Evolutionary conservation across 768 basidiomycete genomes (phyloP).

Genomic region (Clavulina sp.): DNA sequence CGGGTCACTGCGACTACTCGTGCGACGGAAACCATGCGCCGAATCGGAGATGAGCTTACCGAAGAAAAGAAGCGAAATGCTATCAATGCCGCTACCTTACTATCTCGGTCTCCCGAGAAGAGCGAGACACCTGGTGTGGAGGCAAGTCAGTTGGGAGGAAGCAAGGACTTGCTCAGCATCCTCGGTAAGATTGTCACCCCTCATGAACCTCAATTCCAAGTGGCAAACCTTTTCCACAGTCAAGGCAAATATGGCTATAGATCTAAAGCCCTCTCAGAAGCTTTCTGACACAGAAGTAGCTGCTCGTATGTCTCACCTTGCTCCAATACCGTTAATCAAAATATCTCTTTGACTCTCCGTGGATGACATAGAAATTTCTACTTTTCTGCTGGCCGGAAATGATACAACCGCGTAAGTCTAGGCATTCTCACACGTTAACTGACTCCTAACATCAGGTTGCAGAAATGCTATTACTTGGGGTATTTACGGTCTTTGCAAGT

Average conservation of each 20-base stretch:
- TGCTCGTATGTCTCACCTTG: slow-evolving; percentile 26
- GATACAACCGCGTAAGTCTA: slow-evolving; percentile 31
- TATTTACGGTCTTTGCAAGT: slow-evolving; percentile 17
- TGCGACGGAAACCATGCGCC: no score
- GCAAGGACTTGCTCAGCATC: slow-evolving; percentile 41
- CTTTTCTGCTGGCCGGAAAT: slow-evolving; percentile 42
- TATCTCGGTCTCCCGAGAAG: no score
- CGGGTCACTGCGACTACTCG: no score
- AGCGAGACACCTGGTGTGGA: slow-evolving; percentile 4
- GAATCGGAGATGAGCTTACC: slow-evolving; percentile 10
- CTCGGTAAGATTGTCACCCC: slow-evolving; percentile 18
- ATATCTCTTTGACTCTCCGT: not conserved
- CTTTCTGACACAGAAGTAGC: slow-evolving; percentile 48
- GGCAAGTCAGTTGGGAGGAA: slow-evolving; percentile 6
- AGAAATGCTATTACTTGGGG: slow-evolving; percentile 1
- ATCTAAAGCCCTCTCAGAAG: slow-evolving; percentile 34
- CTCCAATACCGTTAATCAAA: not conserved
- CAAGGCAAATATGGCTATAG: slow-evolving; percentile 44
- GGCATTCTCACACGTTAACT: not conserved
- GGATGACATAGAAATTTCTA: slow-evolving; percentile 35
- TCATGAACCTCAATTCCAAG: not conserved
- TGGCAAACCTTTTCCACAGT: slow-evolving; percentile 15
- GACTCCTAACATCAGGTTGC: not conserved
- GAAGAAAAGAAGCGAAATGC: slow-evolving; percentile 19
- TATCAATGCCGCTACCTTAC: not conserved